Base-by-base conservation (phyloP, 1,284 basidiomycete species). In the Quambalaria eucalypti region DNA sequence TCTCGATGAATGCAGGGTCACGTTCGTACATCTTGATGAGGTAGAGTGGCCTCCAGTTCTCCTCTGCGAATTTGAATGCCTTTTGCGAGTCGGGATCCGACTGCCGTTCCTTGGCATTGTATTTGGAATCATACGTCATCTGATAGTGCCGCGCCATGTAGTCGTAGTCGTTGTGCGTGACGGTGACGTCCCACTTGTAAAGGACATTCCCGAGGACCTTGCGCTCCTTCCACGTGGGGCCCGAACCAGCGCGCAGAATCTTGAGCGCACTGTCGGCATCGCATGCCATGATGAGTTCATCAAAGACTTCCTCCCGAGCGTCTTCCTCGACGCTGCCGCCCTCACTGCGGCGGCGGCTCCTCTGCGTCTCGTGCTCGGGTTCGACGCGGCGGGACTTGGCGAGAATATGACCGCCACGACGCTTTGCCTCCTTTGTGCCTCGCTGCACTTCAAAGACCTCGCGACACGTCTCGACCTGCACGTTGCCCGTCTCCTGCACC, bases 221-320 rank as follows among this genome's bases (percentile, higher is more conserved):
- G 62, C 76, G 80, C 73, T 86, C 85, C 61, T 81, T 74, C 79
- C 80, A 83, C 1, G 78, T 77, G 1, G 83, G 82, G 42, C 80
- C 75, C 51, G 80, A 79, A 16, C 82, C 81, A 29, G 53, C 42
- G 16, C 50, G 16, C 7, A 85, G 77, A 1, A 85, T 71, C 51
- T 80, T 78, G 61, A 83, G 77, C 7, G 81, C 80, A 0, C 82
- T 81, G 60, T 85, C 83, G 2, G 84, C 84, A 31, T 82, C 76
- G 9, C 81, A 81, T 53, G 78, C 78, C 9, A 86, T 73, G 23
- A 86, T 81, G 54, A 86, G 77, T 65, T 85, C 83, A 69, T 85
- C 84, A 65, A 82, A 85, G 16, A 74, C 75, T 54, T 82, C 83
- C 19, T 78, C 28, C 5, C 58, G 48, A 14, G 57, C 60, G 6